Evolutionary conservation across 2,329 filamentous ascomycete genomes (phyloP).

Genomic region (Fusarium sp.): DNA sequence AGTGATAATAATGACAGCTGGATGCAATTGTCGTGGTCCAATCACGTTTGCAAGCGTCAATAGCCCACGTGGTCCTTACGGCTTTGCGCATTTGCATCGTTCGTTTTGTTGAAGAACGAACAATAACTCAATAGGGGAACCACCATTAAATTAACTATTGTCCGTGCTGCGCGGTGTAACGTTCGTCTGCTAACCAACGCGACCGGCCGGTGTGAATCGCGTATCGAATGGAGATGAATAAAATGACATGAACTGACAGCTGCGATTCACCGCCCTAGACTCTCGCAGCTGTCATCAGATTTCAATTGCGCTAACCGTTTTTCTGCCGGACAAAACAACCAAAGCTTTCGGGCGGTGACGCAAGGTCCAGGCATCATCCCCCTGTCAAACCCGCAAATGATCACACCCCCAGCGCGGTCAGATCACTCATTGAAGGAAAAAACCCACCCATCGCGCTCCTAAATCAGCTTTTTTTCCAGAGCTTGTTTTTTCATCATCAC

Average conservation of each 20-base stretch:
- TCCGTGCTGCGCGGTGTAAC: constrained; percentile 19
- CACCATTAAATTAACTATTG: background rate
- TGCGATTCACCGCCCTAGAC: constrained; percentile 31
- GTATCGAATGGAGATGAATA: constrained; percentile 9
- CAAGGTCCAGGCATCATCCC: constrained; percentile 14
- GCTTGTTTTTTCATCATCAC: constrained; percentile 28
- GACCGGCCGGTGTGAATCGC: constrained; percentile 4
- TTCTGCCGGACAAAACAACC: constrained; percentile 32
- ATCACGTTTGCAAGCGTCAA: background rate
- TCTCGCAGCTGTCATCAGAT: background rate
- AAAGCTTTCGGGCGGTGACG: constrained; percentile 34
- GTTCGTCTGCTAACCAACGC: constrained; percentile 1
- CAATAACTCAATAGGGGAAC: background rate
- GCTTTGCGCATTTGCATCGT: background rate
- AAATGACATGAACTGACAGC: constrained; percentile 13
- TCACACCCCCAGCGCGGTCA: constrained; percentile 37
- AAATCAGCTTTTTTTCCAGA: constrained; percentile 27
- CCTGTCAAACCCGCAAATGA: constrained; percentile 36
- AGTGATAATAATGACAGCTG: background rate
- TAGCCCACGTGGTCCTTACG: background rate
- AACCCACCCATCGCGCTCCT: constrained; percentile 24
- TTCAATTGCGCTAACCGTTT: constrained; percentile 13
- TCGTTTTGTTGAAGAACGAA: background rate
- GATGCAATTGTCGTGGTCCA: background rate
- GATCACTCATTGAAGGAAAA: constrained; percentile 33